phyloP scores from a whole-genome alignment of 2,329 filamentous ascomycete species.

The Talaromyces sp. region DNA sequence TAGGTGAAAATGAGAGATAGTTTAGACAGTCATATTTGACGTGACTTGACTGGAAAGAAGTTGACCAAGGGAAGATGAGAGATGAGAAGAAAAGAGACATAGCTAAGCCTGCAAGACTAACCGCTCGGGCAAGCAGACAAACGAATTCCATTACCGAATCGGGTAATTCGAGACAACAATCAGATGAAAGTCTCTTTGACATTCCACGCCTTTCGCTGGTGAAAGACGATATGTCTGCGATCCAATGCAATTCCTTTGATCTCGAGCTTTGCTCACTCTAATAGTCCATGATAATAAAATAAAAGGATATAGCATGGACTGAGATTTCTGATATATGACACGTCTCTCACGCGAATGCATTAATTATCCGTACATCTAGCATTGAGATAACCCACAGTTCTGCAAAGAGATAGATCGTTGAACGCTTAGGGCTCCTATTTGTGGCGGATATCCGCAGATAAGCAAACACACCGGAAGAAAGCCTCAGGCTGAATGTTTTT shows the following conservation, averaged over 20 bases:
- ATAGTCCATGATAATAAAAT: no score
- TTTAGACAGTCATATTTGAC: not conserved
- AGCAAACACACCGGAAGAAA: not conserved
- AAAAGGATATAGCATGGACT: no score
- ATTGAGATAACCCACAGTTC: not conserved
- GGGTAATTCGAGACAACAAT: not conserved
- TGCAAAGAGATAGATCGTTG: not conserved
- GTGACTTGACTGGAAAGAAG: not conserved
- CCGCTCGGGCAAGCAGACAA: slow-evolving; percentile 3
- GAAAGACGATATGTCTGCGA: no score
- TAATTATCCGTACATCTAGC: not conserved
- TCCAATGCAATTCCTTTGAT: no score
- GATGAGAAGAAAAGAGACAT: not conserved
- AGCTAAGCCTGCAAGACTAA: not conserved
- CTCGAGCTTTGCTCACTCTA: no score
- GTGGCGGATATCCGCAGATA: not conserved
- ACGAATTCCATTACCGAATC: not conserved
- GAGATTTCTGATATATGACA: not conserved
- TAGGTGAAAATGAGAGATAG: not conserved
- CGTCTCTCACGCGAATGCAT: not conserved
- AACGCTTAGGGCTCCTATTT: not conserved
- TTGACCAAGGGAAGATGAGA: not conserved
- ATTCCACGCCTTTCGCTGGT: no score
- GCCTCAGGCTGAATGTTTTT: not conserved
- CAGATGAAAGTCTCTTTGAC: not conserved